These are phyloP conservation scores for Pleurotus eryngii DNA, from an alignment of 768 basidiomycete species.

Conservation along the genomic window DNA sequence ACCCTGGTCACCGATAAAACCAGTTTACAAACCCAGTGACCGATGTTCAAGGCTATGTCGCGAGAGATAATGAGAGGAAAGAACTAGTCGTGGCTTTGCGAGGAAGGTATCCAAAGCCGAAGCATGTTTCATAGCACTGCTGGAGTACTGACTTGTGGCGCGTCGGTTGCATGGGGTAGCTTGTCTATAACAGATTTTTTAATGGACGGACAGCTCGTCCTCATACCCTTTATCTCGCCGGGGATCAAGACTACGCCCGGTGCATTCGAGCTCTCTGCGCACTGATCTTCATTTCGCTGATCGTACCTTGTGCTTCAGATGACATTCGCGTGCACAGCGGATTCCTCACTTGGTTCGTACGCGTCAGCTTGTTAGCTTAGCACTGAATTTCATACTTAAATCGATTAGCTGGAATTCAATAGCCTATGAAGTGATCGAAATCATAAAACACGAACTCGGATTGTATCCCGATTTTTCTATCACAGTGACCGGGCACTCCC, in stretches of 20 bases:
- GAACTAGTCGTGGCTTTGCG: conserved; percentile 41
- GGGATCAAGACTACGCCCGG: conserved; percentile 22
- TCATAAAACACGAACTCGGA: conserved; percentile 32
- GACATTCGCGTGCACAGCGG: conserved; percentile 31
- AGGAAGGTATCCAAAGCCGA: conserved; percentile 28
- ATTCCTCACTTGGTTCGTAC: conserved; percentile 30
- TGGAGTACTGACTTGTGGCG: too few relatives aligned
- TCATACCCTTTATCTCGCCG: conserved; percentile 19
- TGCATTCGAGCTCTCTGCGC: neutral
- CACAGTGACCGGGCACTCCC: conserved; percentile 49
- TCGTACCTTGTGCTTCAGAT: conserved; percentile 8
- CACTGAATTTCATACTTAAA: neutral
- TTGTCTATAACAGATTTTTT: conserved; percentile 16
- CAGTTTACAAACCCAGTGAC: conserved; percentile 36
- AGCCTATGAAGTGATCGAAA: conserved; percentile 33
- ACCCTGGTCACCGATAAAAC: neutral
- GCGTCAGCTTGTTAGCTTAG: neutral
- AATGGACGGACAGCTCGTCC: conserved; percentile 16
- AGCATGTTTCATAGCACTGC: conserved; percentile 7
- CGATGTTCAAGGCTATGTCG: conserved; percentile 41
- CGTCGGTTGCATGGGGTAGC: conserved; percentile 6
- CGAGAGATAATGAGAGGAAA: conserved; percentile 36
- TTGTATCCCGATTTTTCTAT: conserved; percentile 35
- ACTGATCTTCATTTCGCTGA: neutral
- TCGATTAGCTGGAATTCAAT: conserved; percentile 47